Evolutionary conservation across 106 monocot species (phyloP), one percentile per base, ranked within the genome.

Genomic region (Amphibolis antarctica): DNA sequence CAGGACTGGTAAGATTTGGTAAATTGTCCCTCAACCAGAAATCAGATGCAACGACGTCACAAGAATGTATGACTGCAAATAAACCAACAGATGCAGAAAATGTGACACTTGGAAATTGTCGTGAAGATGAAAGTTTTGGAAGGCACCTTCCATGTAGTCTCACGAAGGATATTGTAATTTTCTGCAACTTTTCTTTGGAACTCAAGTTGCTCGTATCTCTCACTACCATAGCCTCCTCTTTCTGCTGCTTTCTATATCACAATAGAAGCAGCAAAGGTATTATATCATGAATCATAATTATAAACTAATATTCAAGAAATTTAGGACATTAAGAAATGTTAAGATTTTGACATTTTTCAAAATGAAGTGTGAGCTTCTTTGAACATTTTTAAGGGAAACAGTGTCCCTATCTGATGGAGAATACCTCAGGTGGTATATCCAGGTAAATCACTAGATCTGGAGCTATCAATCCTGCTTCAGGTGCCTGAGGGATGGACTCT

Each of bases 391-490:
- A n/a, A n/a, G n/a, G 1, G 22, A 19, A 4, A 53, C 9, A 53
- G 5, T 7, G 22, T 53, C 24, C 18, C 20, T 21, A 20, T 18
- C 5, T 12, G 13, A 27, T 30, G 20, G 12, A 22, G 21, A 36
- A 17, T 69, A 91, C 98, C 98, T 91, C 86, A 29, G 98, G 86
- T 28, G 68, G 71, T 64, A 98, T 79, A 68, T 91, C 98, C 29
- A 98, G 78, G 62, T 69, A 98, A 68, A 98, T 17, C 24, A 98
- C 98, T 60, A 87, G 59, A 79, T 91, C 98, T 64, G 98, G 91
- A 67, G 91, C 98, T 76, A 91, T 69, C 74, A 98, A 69, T 6
- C 98, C 98, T 31, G 50, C 59, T 42, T 98, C 98, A 46, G 87
- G 98, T 69, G 90, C 87, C 98, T 91, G 77, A 53, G n/a, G 78